Evolutionary conservation across 2,329 filamentous ascomycete species (phyloP).

Genomic region (Arthroderma uncinatum): DNA sequence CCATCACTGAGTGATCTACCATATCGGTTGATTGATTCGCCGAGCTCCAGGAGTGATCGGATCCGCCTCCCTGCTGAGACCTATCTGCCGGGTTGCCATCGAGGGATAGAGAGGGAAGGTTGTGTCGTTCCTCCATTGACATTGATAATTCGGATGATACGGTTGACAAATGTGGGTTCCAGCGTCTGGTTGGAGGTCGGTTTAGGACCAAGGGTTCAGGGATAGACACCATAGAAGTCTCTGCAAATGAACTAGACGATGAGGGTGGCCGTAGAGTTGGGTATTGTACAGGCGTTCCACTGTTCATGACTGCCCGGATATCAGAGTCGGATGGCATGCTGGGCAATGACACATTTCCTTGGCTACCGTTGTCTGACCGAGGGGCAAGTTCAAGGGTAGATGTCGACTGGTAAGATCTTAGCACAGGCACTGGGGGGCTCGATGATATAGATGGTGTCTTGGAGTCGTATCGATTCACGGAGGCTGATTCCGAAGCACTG

Average conservation of each 20-base stretch:
- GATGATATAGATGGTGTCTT: slow-evolving; percentile 31
- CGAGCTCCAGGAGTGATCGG: not conserved
- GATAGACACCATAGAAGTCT: slow-evolving; percentile 21
- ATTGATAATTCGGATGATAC: slow-evolving; percentile 33
- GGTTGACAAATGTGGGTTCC: slow-evolving; percentile 36
- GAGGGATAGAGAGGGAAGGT: slow-evolving; percentile 1
- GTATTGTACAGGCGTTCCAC: slow-evolving; percentile 8
- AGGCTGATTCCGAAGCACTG: slow-evolving; percentile 23
- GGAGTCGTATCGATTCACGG: slow-evolving; percentile 16
- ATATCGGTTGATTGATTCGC: not conserved
- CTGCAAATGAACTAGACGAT: slow-evolving; percentile 33
- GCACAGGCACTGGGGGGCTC: slow-evolving; percentile 27
- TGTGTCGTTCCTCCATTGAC: not conserved
- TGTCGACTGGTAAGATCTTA: slow-evolving; percentile 27
- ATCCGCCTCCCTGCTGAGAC: not conserved
- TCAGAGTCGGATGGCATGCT: slow-evolving; percentile 18
- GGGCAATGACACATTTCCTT: slow-evolving; percentile 19
- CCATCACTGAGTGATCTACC: slow-evolving; percentile 14
- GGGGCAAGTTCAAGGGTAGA: slow-evolving; percentile 25
- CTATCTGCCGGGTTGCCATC: not conserved
- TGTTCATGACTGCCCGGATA: slow-evolving; percentile 7
- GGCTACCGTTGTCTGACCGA: slow-evolving; percentile 13
- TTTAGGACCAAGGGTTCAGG: slow-evolving; percentile 25
- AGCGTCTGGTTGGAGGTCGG: slow-evolving; percentile 24
- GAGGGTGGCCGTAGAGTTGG: slow-evolving; percentile 18